Percentiles rank a stretch among this genome's conserved stretches.
phyloP scores from a whole-genome alignment of 805 yeast genomes.

The Cyberlindnera mycetangii region DNA sequence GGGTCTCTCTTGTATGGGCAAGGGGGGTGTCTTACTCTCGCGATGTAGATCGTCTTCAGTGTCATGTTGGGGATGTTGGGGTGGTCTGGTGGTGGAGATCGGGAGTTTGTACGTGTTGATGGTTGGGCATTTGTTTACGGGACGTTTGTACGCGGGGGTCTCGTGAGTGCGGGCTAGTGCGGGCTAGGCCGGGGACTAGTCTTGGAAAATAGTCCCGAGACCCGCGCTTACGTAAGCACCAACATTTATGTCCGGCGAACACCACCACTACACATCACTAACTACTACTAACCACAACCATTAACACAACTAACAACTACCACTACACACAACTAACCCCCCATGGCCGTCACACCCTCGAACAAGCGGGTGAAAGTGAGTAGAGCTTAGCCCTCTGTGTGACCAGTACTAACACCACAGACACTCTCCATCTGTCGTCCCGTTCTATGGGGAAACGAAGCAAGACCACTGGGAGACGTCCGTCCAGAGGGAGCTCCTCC shows the following conservation, averaged over 20 bases:
- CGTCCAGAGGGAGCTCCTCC: conserved; percentile 64
- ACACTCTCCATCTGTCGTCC: conserved; percentile 75
- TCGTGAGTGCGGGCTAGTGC: no score
- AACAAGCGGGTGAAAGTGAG: conserved; percentile 19
- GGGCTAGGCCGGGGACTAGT: no score
- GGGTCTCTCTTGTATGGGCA: not conserved
- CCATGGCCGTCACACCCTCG: conserved; percentile 17
- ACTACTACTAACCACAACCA: no score
- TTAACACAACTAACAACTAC: not conserved
- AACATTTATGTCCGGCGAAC: no score
- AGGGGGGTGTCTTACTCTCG: conserved; percentile 41
- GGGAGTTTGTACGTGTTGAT: not conserved
- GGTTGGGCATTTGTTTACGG: no score
- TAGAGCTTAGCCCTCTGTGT: no score
- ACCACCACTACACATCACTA: no score
- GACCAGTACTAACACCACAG: no score
- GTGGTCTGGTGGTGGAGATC: not conserved
- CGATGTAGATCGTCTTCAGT: conserved; percentile 60
- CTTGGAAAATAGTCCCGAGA: no score
- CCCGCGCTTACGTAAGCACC: no score
- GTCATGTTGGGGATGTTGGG: conserved; percentile 33
- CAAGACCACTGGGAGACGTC: conserved; percentile 59
- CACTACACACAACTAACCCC: no score
- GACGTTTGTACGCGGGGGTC: no score
- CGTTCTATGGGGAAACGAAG: conserved; percentile 76